Base-by-base conservation (phyloP, 768 basidiomycete genomes). In the Suillus alpinus region DNA sequence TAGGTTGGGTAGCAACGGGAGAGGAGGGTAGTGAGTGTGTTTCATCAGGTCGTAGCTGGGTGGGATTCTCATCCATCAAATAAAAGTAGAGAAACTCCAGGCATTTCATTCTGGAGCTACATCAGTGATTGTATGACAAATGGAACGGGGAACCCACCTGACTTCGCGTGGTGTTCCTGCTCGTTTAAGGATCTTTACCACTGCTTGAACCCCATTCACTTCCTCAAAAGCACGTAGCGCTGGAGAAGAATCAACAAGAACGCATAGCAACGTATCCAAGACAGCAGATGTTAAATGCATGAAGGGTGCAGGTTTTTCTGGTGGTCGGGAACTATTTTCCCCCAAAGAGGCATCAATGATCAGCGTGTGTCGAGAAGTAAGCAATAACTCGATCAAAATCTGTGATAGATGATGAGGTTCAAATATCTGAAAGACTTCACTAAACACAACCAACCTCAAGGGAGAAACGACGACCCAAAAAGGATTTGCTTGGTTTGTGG, bases 31-130 rank as follows among this genome's bases (percentile, higher is more conserved):
- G 67, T 4, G 72, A 65, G 6, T 82, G 80, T 4, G 63, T 56
- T 62, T 59, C 57, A 20, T 18, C 18, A 29, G 34, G 51, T 47
- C 10, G 57, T 63, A 46, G 53, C 4, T 65, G 60, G 23, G 64
- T 60, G 6, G 76, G 69, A 1, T 83, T 85, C 69, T 97, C 95
- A 62, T 95, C 95, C 49, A 96, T 79, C 7, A 98, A 80, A 72
- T 98, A 98, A 73, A 95, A 97, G 73, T 96, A 96, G 16, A 98
- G 76, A 67, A 97, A 95, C 70, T 97, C 95, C 18, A 98, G 80
- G 63, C 94, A 96, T 77, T 96, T 96, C 91, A 97, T 96, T 67
- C 95, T 96, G 67, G 23, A 39, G 47, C 46, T 41, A 39, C 7
- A 18, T 74, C 39, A 50, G 51, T 40, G 20, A 18, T 52, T 9